Percentiles rank a stretch among this genome's conserved stretches.
Conservation (phyloP, 2,329 filamentous ascomycete species). For the Alternaria postmessia region DNA sequence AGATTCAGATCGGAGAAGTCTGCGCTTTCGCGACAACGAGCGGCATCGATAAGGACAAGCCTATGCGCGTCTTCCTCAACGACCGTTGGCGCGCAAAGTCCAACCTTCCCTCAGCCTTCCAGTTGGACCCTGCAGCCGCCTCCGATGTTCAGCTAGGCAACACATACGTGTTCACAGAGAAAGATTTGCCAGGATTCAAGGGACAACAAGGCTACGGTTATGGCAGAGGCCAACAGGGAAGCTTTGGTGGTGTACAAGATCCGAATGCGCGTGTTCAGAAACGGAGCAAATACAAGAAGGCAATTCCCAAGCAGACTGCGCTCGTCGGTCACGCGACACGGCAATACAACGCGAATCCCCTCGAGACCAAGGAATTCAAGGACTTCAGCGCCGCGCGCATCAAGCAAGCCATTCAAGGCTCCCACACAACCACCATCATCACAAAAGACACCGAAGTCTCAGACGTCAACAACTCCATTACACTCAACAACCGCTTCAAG, state of each 20-base stretch:
- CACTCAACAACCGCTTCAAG: conserved; percentile 43
- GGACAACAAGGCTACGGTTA: conserved; percentile 37
- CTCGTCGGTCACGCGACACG: conserved; percentile 68
- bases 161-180: conserved; percentile 92
- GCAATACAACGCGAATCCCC: conserved; percentile 61
- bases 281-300: conserved; percentile 46
- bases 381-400: conserved; percentile 53
- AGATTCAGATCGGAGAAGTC: conserved; percentile 50
- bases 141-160: conserved; percentile 74
- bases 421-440: conserved; percentile 41
- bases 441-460: conserved; percentile 36
- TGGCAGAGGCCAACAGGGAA: conserved; percentile 26
- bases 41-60: conserved; percentile 37
- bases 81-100: conserved; percentile 72
- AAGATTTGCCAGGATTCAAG: conserved; percentile 82
- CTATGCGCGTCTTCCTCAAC: conserved; percentile 74
- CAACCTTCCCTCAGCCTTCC: conserved; percentile 85
- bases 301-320: conserved; percentile 57
- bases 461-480: conserved; percentile 36
- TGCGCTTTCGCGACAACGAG: conserved; percentile 38
- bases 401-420: conserved; percentile 56
- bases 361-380: conserved; percentile 54
- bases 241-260: conserved; percentile 39
- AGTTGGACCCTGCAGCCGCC: conserved; percentile 67
- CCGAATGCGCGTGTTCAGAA: conserved; percentile 45